phyloP scores from a whole-genome alignment of 352 stramenopile genomes.

The Globisporangium cederbergense region DNA sequence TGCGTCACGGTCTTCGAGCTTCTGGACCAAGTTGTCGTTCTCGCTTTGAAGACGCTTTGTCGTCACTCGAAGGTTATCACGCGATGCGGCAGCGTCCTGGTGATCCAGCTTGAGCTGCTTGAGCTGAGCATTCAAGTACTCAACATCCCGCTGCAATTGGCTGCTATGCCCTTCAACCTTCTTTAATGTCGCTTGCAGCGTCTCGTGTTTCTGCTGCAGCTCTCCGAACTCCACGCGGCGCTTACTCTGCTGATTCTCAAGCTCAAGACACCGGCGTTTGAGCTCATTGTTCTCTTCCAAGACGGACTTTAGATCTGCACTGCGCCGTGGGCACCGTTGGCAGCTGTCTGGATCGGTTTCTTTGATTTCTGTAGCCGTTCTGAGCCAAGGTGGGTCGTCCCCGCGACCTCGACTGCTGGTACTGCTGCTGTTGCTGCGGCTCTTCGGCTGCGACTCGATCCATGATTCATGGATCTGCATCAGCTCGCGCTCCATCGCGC shows the following conservation, averaged over 20 bases:
- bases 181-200: constrained; percentile 24
- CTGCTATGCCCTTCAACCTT: constrained; percentile 14
- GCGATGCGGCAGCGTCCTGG: constrained; percentile 2
- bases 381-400: not conserved
- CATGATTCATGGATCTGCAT: constrained; percentile 2
- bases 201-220: constrained; percentile 23
- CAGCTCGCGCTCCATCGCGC: constrained; percentile 24
- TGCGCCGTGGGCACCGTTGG: constrained; percentile 14
- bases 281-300: constrained; percentile 25
- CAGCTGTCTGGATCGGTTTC: constrained; percentile 7
- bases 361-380: not conserved
- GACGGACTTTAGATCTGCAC: not conserved
- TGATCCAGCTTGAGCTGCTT: constrained; percentile 18
- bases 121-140: constrained; percentile 8
- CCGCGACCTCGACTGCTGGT: not conserved
- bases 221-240: constrained; percentile 23
- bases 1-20: constrained; percentile 12
- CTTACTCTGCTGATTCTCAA: constrained; percentile 29
- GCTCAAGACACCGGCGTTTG: constrained; percentile 40
- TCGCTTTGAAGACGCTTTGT: constrained; percentile 15
- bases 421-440: not conserved
- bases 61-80: constrained; percentile 18
- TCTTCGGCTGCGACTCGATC: not conserved
- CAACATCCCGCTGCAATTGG: constrained; percentile 8
- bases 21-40: constrained; percentile 15